Evolutionary conservation across 805 yeast genomes (phyloP), one percentile per base, ranked within the genome.

Genomic region (Suhomyces kilbournensis): DNA sequence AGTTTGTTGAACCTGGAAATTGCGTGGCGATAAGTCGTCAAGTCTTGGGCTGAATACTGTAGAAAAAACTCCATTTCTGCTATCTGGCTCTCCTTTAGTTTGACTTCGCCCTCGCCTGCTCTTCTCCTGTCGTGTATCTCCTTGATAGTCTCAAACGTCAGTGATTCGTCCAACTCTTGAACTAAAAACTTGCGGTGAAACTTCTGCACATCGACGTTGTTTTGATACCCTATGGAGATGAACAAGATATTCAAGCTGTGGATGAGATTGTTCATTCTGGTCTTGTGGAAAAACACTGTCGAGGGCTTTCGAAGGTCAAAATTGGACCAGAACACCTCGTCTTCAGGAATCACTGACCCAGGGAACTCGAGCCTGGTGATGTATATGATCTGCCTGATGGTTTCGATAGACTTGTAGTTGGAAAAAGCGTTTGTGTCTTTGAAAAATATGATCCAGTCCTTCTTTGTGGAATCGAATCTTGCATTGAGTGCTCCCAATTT

Each of bases 161-260:
- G 73, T 8, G 53, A 60, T 28, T 38, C 46, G 12, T 46, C 3
- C 70, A 63, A 48, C n/a, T 49, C 46, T 40, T 51, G 32, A 46
- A 38, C 7, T 12, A 52, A 23, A 20, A 55, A 57, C 46, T 43
- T 49, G 26, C 44, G 32, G 48, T 46, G 49, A 30, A 55, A 55
- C 25, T 28, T 34, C 7, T 49, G 38, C 22, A n/a, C 44, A 10
- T 47, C 43, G 12, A 54, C 49, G 32, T 56, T 57, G 53, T 55
- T 65, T 56, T 71, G 82, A 43, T 69, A 63, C 6, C 68, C 53
- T 17, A 74, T 66, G 9, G 57, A 47, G 25, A 55, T 53, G 12
- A 87, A 61, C 34, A 84, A 68, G 7, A 77, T 56, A 56, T 85
- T 85, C 34, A 85, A 56, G 34, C 71, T 67, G 35, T 76, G 74